A percentile compares a stretch with the other conserved stretches of the same genome.
These are phyloP conservation scores for Amanita thiersii DNA, from an alignment of 768 basidiomycete genomes.

Conservation along the genomic window DNA sequence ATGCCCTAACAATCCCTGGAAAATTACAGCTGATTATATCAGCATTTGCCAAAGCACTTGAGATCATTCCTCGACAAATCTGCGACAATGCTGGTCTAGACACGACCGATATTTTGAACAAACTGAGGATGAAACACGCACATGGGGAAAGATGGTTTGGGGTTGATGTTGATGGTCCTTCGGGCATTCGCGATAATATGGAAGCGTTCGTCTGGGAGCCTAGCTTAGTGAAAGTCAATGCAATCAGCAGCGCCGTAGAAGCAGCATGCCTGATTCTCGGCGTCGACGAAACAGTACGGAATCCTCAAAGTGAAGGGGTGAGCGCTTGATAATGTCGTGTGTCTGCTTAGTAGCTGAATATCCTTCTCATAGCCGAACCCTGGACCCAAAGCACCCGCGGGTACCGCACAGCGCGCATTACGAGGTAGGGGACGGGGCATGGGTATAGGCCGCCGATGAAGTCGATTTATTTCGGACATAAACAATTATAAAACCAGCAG, in stretches of 20 bases:
- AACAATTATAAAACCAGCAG: background rate
- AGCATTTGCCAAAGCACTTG: slow-evolving; percentile 95
- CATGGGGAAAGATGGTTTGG: slow-evolving; percentile 86
- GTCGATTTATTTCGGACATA: too few relatives aligned
- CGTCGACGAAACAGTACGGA: slow-evolving; percentile 95
- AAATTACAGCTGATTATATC: slow-evolving; percentile 91
- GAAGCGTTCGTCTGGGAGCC: slow-evolving; percentile 99
- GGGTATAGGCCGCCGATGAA: slow-evolving; percentile 8
- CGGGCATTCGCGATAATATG: slow-evolving; percentile 93
- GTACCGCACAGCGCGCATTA: slow-evolving; percentile 78
- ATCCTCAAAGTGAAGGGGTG: slow-evolving; percentile 91
- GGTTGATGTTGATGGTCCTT: slow-evolving; percentile 85
- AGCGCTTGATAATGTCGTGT: slow-evolving; percentile 18
- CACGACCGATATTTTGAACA: slow-evolving; percentile 95
- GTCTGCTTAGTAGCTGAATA: too few relatives aligned
- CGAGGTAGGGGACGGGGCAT: slow-evolving; percentile 83
- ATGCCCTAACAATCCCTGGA: slow-evolving; percentile 89
- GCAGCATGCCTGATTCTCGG: slow-evolving; percentile 94
- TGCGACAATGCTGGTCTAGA: slow-evolving; percentile 98
- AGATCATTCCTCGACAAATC: slow-evolving; percentile 96
- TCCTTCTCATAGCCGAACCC: slow-evolving; percentile 47
- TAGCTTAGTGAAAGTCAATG: slow-evolving; percentile 89
- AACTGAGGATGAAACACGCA: slow-evolving; percentile 94
- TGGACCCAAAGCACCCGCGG: slow-evolving; percentile 89
- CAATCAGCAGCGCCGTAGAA: slow-evolving; percentile 91